These are phyloP conservation scores for Puccinia triticina DNA, from an alignment of 1,284 basidiomycete genomes.

Conservation along the genomic window DNA sequence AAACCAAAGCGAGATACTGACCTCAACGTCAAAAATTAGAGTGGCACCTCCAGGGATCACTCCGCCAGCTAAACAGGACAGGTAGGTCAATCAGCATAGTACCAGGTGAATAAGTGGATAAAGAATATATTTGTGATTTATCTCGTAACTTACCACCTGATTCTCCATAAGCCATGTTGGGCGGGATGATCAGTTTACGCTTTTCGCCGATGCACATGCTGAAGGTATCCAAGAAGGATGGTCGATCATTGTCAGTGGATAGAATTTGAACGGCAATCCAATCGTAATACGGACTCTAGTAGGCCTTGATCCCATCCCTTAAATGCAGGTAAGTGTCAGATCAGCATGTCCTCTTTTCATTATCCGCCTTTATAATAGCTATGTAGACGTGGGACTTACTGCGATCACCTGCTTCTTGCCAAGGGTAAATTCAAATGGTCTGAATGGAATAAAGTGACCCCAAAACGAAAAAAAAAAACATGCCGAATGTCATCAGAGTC, in stretches of 20 bases:
- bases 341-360: background rate
- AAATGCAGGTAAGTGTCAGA: background rate
- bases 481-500: constrained; percentile 1
- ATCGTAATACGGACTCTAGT: constrained; percentile 52
- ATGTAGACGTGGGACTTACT: constrained; percentile 4
- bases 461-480: background rate
- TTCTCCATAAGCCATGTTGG: constrained; percentile 58
- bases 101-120: background rate
- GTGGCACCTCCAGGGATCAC: constrained; percentile 58
- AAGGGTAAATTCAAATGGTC: constrained; percentile 53
- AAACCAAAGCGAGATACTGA: background rate
- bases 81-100: background rate
- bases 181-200: constrained; percentile 60
- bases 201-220: constrained; percentile 61
- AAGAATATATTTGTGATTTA: background rate
- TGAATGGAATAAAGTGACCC: background rate
- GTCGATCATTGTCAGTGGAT: background rate
- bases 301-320: constrained; percentile 60
- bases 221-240: background rate
- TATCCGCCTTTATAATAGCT: constrained; percentile 7
- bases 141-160: constrained; percentile 52
- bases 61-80: constrained; percentile 54
- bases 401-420: constrained; percentile 59
- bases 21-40: constrained; percentile 60
- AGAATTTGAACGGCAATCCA: background rate